Percentiles rank a stretch among this genome's conserved stretches.
Evolutionary conservation across 1,284 basidiomycete species (phyloP).

Genomic region (Mycosarcoma maydis): DNA sequence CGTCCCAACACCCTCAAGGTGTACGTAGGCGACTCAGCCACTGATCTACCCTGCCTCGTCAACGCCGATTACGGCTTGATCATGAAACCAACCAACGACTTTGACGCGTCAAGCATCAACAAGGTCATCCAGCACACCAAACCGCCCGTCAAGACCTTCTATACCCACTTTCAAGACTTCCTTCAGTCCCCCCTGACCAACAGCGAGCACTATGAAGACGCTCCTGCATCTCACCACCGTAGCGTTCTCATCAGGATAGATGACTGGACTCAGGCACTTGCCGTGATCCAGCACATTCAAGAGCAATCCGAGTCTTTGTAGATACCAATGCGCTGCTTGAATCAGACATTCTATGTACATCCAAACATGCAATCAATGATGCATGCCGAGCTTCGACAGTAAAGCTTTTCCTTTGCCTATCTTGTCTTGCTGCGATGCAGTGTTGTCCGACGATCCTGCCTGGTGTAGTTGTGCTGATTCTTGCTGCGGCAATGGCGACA

Average conservation of each 20-base stretch:
- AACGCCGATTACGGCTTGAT: constrained; percentile 56
- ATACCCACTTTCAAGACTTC: constrained; percentile 7
- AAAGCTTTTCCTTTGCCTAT: constrained; percentile 37
- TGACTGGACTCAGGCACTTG: constrained; percentile 30
- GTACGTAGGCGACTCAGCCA: constrained; percentile 61
- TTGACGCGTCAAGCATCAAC: constrained; percentile 7
- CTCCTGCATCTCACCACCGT: background rate
- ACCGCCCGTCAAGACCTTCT: constrained; percentile 10
- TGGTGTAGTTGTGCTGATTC: no score
- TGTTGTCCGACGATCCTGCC: background rate
- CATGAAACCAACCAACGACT: constrained; percentile 30
- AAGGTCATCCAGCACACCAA: constrained; percentile 4
- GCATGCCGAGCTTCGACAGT: constrained; percentile 34
- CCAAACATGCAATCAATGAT: constrained; percentile 16
- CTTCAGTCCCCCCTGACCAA: background rate
- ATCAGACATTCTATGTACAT: no score
- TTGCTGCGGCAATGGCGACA: constrained; percentile 7
- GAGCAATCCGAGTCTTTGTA: background rate
- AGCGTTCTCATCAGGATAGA: constrained; percentile 19
- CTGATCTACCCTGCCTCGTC: constrained; percentile 58
- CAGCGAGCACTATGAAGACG: background rate
- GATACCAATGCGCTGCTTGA: background rate
- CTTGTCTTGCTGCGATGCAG: constrained; percentile 8
- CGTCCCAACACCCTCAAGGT: constrained; percentile 16
- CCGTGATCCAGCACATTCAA: constrained; percentile 26